Evolutionary conservation across 805 yeast species (phyloP).

Genomic region (Myxozyma sirexii): DNA sequence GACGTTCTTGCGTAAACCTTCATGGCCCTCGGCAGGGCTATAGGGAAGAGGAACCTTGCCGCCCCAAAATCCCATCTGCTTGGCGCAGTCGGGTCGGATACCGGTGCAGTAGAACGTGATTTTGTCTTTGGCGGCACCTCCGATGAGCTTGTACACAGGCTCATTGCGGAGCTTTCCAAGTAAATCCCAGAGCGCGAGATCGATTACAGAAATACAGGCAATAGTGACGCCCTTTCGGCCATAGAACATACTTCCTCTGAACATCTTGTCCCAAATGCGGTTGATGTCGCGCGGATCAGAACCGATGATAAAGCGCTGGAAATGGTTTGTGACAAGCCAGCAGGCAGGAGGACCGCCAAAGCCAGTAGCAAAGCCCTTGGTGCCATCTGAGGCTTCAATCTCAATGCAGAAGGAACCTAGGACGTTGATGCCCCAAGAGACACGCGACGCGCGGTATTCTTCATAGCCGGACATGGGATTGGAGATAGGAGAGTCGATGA

Average conservation of each 20-base stretch:
- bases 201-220: slow-evolving; percentile 53
- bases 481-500: slow-evolving; percentile 51
- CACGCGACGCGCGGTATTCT: slow-evolving; percentile 50
- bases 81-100: slow-evolving; percentile 52
- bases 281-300: slow-evolving; percentile 54
- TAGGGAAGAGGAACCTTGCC: slow-evolving; percentile 56
- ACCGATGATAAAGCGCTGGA: slow-evolving; percentile 51
- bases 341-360: slow-evolving; percentile 57
- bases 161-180: slow-evolving; percentile 54
- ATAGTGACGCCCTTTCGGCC: slow-evolving; percentile 55
- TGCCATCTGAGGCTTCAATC: slow-evolving; percentile 53
- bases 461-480: slow-evolving; percentile 55
- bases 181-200: slow-evolving; percentile 55
- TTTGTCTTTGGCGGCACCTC: slow-evolving; percentile 53
- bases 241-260: slow-evolving; percentile 55
- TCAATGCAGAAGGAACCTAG: slow-evolving; percentile 55
- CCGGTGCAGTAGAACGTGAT: slow-evolving; percentile 56
- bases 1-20: slow-evolving; percentile 51
- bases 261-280: slow-evolving; percentile 53
- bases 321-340: slow-evolving; percentile 52
- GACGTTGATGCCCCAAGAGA: slow-evolving; percentile 56
- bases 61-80: slow-evolving; percentile 57
- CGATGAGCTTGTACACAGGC: slow-evolving; percentile 56
- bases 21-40: slow-evolving; percentile 56
- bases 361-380: slow-evolving; percentile 55